Base-by-base conservation (phyloP, 768 basidiomycete genomes). In the Kwoniella sp. region DNA sequence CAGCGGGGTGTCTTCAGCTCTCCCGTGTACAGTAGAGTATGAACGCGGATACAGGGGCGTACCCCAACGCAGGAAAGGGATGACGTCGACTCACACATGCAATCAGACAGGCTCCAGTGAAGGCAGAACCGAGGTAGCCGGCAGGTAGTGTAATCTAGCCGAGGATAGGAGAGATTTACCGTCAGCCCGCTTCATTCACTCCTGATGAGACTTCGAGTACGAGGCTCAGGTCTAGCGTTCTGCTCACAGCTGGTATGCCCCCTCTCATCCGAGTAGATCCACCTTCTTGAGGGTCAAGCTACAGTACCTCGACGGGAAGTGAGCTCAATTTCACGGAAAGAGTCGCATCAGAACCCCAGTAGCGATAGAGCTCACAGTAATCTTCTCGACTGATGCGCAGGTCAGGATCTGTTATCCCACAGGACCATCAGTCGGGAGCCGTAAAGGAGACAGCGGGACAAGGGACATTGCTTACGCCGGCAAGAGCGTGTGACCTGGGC, bases 251-350 rank as follows among this genome's bases (percentile, higher is more conserved):
- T 0, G 81, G 81, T 4, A 80, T 74, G n/a, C 81, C 81, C 1
- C 81, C 81, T 65, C 81, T 47, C 81, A 81, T 81, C 7, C 78
- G 54, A 12, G 81, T 81, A 2, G 78, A 71, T 1, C 81, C 81
- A 1, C 81, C 81, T 70, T 81, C 79, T 37, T 81, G 68, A 0
- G 81, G 81, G 53, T 79, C 76, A 4, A 81, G 72, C 67, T 75
- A 65, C 22, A 5, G 7, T 8, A 51, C 38, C 38, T 20, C 38
- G 23, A 11, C 11, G 50, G 26, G 17, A 26, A 11, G n/a, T n/a
- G n/a, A n/a, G n/a, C n/a, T n/a, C n/a, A n/a, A n/a, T n/a, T n/a
- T n/a, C n/a, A n/a, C n/a, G n/a, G n/a, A n/a, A n/a, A n/a, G n/a
- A n/a, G n/a, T n/a, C n/a, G n/a, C n/a, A n/a, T n/a, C n/a, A n/a